Base-by-base conservation (phyloP, 2,329 filamentous ascomycete genomes). In the Xylaria multiplex region DNA sequence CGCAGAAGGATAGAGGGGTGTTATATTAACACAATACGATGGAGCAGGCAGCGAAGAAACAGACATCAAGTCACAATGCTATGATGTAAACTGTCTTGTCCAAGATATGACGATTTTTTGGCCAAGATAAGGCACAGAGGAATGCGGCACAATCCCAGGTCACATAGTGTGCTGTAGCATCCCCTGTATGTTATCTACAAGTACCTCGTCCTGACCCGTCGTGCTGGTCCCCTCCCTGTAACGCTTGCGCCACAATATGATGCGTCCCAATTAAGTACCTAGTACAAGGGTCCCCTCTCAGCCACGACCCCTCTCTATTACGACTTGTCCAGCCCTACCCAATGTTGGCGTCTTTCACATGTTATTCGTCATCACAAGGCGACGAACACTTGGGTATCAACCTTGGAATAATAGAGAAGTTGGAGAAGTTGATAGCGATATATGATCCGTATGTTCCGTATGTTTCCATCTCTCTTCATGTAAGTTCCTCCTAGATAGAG, bases 21-120 rank as follows among this genome's bases (percentile, higher is more conserved):
- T 40, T 19, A 11, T 11, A 27, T n/a, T 50, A 5, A 24, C 22
- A 22, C 48, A 5, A 52, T 19, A 30, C 13, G 27, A 50, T 49
- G 14, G 35, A 35, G 32, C 24, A 57, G 30, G n/a, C 27, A 43
- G 14, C 40, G 45, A 45, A 24, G 14, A 50, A 30, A 50, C 48
- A 7, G 37, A 6, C 24, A 42, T 57, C 11, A 2, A 37, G 35
- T 37, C 35, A 13, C 24, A 30, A 56, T 45, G 24, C 32, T 54
- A 59, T 62, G 64, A 62, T 66, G 64, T 57, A 49, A 45, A 9
- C 16, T 30, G 49, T 14, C 30, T 61, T 27, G 43, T 30, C 11
- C 56, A 50, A 40, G 43, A 43, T 60, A 68, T 68, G 66, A 68
- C 66, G 66, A 68, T 54, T 68, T 68, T 63, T 66, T 35, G 37